Base-by-base conservation (phyloP, 169 alveolate genomes). In the Plasmodium gallinaceum region DNA sequence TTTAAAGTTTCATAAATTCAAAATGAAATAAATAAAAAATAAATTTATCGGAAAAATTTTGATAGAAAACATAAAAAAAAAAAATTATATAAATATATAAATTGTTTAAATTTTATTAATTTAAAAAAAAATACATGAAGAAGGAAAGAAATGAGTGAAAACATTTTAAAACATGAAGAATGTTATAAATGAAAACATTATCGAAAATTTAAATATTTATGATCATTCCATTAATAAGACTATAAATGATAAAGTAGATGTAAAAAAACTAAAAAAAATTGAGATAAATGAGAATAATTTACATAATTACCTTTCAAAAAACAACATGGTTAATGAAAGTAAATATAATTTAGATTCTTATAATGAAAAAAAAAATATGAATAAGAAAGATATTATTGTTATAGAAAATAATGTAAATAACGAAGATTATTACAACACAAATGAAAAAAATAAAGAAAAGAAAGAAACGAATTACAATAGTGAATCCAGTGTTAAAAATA, bases 221-320 rank as follows among this genome's bases (percentile, higher is more conserved):
- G 73, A 64, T 37, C 16, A 39, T 64, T 8, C 18, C 6, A 37
- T 14, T 57, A 14, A 22, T 10, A 57, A 18, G 9, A 45, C 8
- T 58, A 22, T 12, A n/a, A 37, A 24, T 24, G 80, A 22, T 4
- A 12, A 46, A 42, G 61, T 26, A 71, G 69, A 71, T 42, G 12
- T 22, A 24, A 26, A 26, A 8, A 20, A 24, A 26, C 7, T 9
- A 6, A 62, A 62, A 62, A 26, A 9, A 62, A 62, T 20, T 26
- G 48, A 26, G 22, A 71, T 71, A 66, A 71, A 42, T 69, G 61
- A 14, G 42, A 69, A 69, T n/a, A 22, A 43, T 16, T 51, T 0
- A 0, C 10, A 24, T 69, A 8, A 69, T 1, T 37, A 48, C 64
- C n/a, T 16, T 14, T 0, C 8, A 12, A 54, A 45, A 26, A 18